Conservation (phyloP, 2,329 filamentous ascomycete species). For the Fusarium buxicola region DNA sequence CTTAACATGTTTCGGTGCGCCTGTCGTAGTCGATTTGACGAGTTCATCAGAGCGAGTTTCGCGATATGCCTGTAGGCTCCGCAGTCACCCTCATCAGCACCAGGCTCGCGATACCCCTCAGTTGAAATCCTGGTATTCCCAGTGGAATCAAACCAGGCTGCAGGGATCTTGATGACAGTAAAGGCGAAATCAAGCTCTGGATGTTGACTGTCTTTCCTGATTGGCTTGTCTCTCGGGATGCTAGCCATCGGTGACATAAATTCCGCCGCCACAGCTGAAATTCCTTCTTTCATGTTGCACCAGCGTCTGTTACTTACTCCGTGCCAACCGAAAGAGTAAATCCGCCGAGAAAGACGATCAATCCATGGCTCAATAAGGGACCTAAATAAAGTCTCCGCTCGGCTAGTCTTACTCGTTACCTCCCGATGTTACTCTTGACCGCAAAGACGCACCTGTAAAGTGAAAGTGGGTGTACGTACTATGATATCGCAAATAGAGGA, state of each 20-base stretch:
- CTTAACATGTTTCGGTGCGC: not conserved
- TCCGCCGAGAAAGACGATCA: conserved; percentile 19
- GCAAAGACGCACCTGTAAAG: not conserved
- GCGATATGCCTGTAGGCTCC: not conserved
- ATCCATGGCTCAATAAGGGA: conserved; percentile 8
- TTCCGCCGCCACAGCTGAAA: conserved; percentile 39
- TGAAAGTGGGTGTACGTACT: not conserved
- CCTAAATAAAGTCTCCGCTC: conserved; percentile 3
- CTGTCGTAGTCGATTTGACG: not conserved
- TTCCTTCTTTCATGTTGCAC: conserved; percentile 23
- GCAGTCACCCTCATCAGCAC: not conserved
- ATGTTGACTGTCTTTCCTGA: conserved; percentile 14
- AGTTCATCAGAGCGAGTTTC: not conserved
- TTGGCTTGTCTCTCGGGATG: conserved; percentile 28
- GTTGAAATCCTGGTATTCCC: not conserved
- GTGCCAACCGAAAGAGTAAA: conserved; percentile 15
- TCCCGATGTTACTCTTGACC: not conserved
- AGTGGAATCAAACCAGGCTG: not conserved
- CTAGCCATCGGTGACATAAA: conserved; percentile 35
- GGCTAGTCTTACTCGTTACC: not conserved
- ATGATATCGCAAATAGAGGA: not conserved
- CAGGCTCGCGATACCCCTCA: conserved; percentile 7
- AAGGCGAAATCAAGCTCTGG: conserved; percentile 22
- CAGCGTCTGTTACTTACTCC: not conserved
- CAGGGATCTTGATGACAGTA: conserved; percentile 28